These are phyloP conservation scores for Rhodotorula sp. DNA, from an alignment of 1,284 basidiomycete genomes.

Conservation along the genomic window DNA sequence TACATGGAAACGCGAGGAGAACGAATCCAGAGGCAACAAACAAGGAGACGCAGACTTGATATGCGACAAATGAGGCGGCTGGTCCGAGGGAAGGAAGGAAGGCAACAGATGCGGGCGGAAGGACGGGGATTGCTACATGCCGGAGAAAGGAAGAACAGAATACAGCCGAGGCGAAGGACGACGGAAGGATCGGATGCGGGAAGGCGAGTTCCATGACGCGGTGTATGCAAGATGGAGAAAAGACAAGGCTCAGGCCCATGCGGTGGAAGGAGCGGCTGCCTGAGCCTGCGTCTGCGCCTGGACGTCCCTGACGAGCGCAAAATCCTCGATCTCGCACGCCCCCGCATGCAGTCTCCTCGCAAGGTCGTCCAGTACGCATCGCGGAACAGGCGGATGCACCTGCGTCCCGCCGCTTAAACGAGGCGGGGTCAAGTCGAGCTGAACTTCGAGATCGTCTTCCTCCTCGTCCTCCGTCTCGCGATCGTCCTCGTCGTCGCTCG, in stretches of 20 bases:
- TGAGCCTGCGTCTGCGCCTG: constrained; percentile 8
- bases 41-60: neutral
- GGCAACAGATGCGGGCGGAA: too few relatives aligned
- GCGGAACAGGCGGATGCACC: neutral
- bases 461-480: constrained; percentile 1
- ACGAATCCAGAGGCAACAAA: neutral
- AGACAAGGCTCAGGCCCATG: neutral
- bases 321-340: constrained; percentile 31
- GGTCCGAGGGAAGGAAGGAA: too few relatives aligned
- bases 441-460: constrained; percentile 26
- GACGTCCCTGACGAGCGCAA: constrained; percentile 20
- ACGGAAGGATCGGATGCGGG: neutral
- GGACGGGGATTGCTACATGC: too few relatives aligned
- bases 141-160: neutral
- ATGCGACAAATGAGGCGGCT: too few relatives aligned
- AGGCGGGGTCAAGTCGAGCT: constrained; percentile 5
- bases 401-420: neutral
- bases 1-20: neutral
- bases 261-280: neutral
- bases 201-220: neutral
- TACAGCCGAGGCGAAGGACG: neutral
- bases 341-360: constrained; percentile 3
- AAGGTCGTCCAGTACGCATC: constrained; percentile 25
- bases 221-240: neutral
- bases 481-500: neutral